Evolutionary conservation across 2,329 filamentous ascomycete species (phyloP).

Genomic region (Cytospora chrysosperma): DNA sequence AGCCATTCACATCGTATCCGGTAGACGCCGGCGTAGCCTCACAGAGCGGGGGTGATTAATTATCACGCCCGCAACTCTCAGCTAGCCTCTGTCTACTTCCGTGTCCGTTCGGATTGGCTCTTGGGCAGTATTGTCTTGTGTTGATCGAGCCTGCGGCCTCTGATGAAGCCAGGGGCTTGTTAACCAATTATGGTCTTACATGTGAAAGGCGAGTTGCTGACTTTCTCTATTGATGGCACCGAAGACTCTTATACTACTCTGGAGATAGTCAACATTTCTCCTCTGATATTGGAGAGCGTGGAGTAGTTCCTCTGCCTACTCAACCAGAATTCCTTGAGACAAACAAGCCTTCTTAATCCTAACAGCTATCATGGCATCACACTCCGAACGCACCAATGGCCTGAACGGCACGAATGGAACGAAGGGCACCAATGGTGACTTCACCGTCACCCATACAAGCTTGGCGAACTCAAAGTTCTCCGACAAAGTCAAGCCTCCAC

Average conservation of each 20-base stretch:
- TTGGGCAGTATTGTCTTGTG: background rate
- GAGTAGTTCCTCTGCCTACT: background rate
- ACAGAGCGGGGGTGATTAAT: background rate
- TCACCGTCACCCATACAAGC: background rate
- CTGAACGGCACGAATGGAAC: background rate
- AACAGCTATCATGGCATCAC: background rate
- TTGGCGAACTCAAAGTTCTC: background rate
- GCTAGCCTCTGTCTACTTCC: background rate
- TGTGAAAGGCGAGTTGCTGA: background rate
- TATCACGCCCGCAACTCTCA: background rate
- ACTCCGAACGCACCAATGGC: slow-evolving; percentile 15
- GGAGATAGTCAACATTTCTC: background rate
- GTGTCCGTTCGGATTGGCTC: background rate
- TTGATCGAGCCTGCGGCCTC: background rate
- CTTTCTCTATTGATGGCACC: background rate
- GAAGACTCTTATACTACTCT: background rate
- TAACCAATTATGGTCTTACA: background rate
- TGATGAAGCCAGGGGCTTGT: background rate
- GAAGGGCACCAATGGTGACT: background rate
- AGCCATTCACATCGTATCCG: background rate
- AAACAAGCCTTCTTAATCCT: background rate
- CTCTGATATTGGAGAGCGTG: background rate
- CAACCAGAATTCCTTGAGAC: background rate
- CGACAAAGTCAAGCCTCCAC: slow-evolving; percentile 20
- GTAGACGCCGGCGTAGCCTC: background rate